phyloP scores from a whole-genome alignment of 73 alveolate genomes.

The Symbiodinium natans region DNA sequence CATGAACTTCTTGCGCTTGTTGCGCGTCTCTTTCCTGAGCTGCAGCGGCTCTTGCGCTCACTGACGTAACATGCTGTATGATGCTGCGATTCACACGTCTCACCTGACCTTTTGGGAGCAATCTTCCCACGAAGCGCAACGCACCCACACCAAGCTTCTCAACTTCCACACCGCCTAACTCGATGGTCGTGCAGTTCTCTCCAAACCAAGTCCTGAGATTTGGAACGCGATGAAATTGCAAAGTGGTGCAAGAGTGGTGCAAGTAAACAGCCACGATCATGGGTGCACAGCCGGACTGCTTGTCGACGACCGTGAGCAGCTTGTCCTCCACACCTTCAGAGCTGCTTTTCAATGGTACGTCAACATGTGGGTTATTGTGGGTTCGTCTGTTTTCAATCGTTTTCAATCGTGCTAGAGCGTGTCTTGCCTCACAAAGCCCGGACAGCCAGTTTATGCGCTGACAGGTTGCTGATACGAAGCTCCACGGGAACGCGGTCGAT shows the following conservation, averaged over 20 bases:
- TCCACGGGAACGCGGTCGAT: conserved; percentile 79
- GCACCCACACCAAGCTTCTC: not conserved
- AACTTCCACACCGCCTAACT: conserved; percentile 54
- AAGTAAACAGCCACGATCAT: too few relatives aligned
- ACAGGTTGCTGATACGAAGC: conserved; percentile 9
- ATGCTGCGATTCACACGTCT: not conserved
- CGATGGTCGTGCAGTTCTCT: conserved; percentile 62
- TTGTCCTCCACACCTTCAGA: conserved; percentile 46
- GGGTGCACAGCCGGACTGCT: not conserved
- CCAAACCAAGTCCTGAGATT: conserved; percentile 63
- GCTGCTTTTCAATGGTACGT: too few relatives aligned
- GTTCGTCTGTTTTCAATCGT: too few relatives aligned
- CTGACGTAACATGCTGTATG: not conserved
- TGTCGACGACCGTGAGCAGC: conserved; percentile 57
- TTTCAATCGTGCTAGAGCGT: too few relatives aligned
- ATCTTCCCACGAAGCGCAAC: not conserved
- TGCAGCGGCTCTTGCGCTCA: not conserved
- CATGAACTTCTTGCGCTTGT: conserved; percentile 87
- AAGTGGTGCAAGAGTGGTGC: too few relatives aligned
- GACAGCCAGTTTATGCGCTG: not conserved
- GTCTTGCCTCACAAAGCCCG: too few relatives aligned
- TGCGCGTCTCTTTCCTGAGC: conserved; percentile 70
- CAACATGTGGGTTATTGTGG: too few relatives aligned
- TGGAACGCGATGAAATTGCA: too few relatives aligned
- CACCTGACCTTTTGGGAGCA: too few relatives aligned